These are phyloP conservation scores for Botrytis squamosa DNA, from an alignment of 2,329 filamentous ascomycete genomes.

Conservation along the genomic window DNA sequence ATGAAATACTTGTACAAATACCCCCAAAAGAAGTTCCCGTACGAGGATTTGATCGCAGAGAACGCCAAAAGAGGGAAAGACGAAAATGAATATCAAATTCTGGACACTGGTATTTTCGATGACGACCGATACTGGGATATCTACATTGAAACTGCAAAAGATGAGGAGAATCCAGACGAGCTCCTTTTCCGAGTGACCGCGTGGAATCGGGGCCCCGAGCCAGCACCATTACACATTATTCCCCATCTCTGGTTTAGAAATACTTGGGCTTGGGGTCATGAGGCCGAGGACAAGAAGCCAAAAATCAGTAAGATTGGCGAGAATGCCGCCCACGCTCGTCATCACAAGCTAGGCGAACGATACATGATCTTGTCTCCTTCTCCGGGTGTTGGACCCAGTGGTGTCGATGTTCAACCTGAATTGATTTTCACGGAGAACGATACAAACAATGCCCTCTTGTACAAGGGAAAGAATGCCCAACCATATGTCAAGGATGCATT, in stretches of 20 bases:
- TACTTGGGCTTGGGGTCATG: slow-evolving; percentile 92
- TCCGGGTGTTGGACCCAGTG: slow-evolving; percentile 74
- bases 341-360: slow-evolving; percentile 76
- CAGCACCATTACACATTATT: slow-evolving; percentile 87
- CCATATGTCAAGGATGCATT: slow-evolving; percentile 95
- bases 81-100: slow-evolving; percentile 87
- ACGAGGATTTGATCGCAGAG: slow-evolving; percentile 81
- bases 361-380: slow-evolving; percentile 87
- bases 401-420: slow-evolving; percentile 80
- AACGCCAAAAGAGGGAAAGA: slow-evolving; percentile 74
- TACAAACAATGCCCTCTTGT: slow-evolving; percentile 78
- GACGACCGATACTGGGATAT: slow-evolving; percentile 96
- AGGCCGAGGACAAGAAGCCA: slow-evolving; percentile 74
- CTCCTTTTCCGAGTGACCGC: slow-evolving; percentile 91
- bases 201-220: slow-evolving; percentile 90
- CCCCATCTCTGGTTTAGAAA: slow-evolving; percentile 97
- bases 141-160: slow-evolving; percentile 93
- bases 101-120: slow-evolving; percentile 85
- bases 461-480: slow-evolving; percentile 73
- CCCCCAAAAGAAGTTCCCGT: slow-evolving; percentile 87
- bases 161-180: slow-evolving; percentile 87
- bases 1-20: slow-evolving; percentile 99
- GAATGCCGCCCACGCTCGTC: slow-evolving; percentile 71
- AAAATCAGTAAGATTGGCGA: slow-evolving; percentile 66
- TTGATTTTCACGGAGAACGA: slow-evolving; percentile 95